Conservation (phyloP, 345 rosid genomes). For the Boechera retrofracta region DNA sequence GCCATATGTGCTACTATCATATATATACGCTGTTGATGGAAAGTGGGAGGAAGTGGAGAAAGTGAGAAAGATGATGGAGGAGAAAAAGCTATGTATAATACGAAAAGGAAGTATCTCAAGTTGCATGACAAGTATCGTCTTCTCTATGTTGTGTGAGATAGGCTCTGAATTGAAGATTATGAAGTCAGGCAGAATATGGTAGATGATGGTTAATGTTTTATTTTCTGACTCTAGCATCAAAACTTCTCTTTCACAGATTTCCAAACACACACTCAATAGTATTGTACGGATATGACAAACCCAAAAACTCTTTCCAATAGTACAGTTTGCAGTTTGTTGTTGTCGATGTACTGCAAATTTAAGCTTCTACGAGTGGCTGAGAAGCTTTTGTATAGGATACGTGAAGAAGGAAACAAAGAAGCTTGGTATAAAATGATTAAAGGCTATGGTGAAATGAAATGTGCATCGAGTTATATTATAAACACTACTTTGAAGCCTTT, state of each 20-base stretch:
- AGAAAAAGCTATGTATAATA: conserved; percentile 38
- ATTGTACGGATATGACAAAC: no score
- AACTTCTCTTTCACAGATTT: background rate
- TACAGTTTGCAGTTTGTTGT: background rate
- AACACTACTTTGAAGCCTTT: background rate
- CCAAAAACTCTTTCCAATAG: background rate
- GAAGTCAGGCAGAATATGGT: background rate
- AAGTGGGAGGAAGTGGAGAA: conserved; percentile 62
- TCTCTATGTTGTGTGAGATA: conserved; percentile 61
- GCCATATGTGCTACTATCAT: conserved; percentile 57
- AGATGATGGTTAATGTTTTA: background rate
- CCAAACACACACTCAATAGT: background rate
- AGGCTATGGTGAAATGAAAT: no score
- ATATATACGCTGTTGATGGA: conserved; percentile 58
- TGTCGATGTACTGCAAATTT: background rate
- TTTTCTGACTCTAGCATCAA: background rate
- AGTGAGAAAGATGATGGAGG: conserved; percentile 53
- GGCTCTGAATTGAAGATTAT: conserved; percentile 47
- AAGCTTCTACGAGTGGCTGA: no score
- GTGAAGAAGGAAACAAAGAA: no score
- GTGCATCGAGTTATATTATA: no score
- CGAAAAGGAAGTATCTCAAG: conserved; percentile 31
- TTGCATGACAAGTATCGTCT: conserved; percentile 40
- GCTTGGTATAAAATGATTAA: no score
- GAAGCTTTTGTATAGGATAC: no score